Conservation (phyloP, 2,329 filamentous ascomycete species). For the Herpotrichia juniperi region DNA sequence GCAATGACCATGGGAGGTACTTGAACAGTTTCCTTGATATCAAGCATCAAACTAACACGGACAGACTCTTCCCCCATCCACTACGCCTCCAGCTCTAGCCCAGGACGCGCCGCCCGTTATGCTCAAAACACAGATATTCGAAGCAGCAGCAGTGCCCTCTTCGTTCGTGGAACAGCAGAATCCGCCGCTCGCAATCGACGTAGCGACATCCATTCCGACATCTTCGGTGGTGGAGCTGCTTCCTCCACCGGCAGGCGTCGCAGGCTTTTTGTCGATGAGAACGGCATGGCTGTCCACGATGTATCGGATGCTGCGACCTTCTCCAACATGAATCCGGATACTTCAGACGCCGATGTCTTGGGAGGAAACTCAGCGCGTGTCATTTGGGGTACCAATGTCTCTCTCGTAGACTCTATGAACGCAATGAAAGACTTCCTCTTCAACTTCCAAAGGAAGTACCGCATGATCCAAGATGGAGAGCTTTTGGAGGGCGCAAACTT, state of each 20-base stretch:
- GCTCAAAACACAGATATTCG: conserved; percentile 72
- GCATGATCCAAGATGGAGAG: conserved; percentile 87
- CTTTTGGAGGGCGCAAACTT: conserved; percentile 73
- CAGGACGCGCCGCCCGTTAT: conserved; percentile 66
- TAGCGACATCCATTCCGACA: conserved; percentile 86
- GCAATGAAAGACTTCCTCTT: conserved; percentile 90
- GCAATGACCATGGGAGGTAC: conserved; percentile 67
- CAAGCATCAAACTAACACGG: conserved; percentile 16
- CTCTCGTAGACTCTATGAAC: conserved; percentile 85
- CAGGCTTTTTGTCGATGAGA: conserved; percentile 68
- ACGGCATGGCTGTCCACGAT: conserved; percentile 63
- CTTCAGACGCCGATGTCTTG: conserved; percentile 87
- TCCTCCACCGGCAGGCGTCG: conserved; percentile 58
- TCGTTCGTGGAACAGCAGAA: conserved; percentile 68
- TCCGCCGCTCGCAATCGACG: conserved; percentile 69
- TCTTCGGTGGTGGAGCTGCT: conserved; percentile 56
- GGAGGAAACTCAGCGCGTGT: conserved; percentile 81
- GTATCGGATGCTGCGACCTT: conserved; percentile 67
- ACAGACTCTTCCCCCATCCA: conserved; percentile 90
- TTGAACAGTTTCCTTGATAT: background rate
- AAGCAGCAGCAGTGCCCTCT: conserved; percentile 86
- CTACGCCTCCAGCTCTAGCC: conserved; percentile 90
- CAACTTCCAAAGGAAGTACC: conserved; percentile 93
- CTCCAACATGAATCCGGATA: conserved; percentile 76
- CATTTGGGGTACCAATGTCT: conserved; percentile 98